Evolutionary conservation across 352 stramenopile genomes (phyloP), one percentile per base, ranked within the genome.

Genomic region (Pythium apleroticum): DNA sequence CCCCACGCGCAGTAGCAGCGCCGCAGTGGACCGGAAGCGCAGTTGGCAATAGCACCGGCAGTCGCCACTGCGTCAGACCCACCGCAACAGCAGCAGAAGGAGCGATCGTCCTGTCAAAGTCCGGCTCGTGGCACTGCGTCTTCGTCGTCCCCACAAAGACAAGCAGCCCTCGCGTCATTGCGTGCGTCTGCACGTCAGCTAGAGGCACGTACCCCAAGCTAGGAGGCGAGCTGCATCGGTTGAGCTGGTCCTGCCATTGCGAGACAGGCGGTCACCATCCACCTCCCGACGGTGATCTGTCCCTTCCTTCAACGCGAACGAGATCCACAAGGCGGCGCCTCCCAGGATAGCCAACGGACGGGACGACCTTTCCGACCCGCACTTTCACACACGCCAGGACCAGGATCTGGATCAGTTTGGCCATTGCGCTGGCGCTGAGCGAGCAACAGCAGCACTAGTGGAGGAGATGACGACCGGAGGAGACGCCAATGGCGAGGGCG

Each of bases 381-480:
- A 12, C 19, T 5, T 17, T 27, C 43, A 25, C 20, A 20, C 5
- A 15, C 20, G 17, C n/a, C 5, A 50, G 20, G 1, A 3, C n/a
- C 1, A 28, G 12, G 43, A 50, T 50, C 43, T 25, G 43, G 20
- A 50, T 7, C 1, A 27, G 19, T 50, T 12, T 41, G 33, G 33
- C 33, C 12, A 41, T 41, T 17, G 30, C 30, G 30, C 30, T 10
- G 30, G 12, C 33, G 12, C 33, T 31, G 7, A 59, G 12, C 5
- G 56, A 39, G 20, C 22, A 28, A 22, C n/a, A 55, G 4, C 35
- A 15, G n/a, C 19, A 50, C n/a, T n/a, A n/a, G n/a, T n/a, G n/a
- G n/a, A n/a, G n/a, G 15, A 27, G 43, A 66, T 66, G 60, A 66
- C 60, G 28, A 66, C 39, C 11, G 61, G 61, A 57, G 30, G 52